Percentiles rank a stretch among this genome's conserved stretches.
These are phyloP conservation scores for Heracleum sosnowskyi DNA, from an alignment of 129 eudicot species.

Conservation along the genomic window DNA sequence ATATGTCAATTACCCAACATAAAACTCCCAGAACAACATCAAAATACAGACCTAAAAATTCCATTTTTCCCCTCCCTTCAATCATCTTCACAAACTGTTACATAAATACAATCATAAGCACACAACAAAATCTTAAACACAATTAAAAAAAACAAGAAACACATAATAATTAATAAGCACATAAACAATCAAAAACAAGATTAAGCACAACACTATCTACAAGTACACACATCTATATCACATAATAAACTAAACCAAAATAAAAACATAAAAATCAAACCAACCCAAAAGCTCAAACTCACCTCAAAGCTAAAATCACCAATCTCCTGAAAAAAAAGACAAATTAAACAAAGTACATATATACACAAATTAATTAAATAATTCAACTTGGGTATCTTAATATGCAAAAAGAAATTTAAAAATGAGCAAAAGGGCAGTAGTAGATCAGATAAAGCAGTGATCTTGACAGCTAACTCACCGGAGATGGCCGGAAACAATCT, in stretches of 20 bases:
- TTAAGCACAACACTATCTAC: not conserved
- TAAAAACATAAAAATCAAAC: not conserved
- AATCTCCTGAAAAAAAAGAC: conserved; percentile 11
- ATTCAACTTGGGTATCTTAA: not conserved
- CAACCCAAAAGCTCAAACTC: conserved; percentile 3
- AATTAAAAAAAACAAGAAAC: not conserved
- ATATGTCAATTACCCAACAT: not conserved
- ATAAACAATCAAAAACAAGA: not conserved
- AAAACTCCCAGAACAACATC: not conserved
- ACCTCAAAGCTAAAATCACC: conserved; percentile 15
- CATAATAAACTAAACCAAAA: not conserved
- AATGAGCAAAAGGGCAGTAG: not conserved
- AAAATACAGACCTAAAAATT: not conserved
- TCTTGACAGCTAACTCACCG: not conserved
- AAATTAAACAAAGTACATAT: not conserved
- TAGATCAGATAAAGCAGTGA: not conserved
- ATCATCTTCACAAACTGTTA: not conserved
- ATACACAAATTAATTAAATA: not conserved
- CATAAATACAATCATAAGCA: not conserved
- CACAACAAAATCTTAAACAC: not conserved
- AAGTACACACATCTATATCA: not conserved
- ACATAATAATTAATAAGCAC: not conserved
- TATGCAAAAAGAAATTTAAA: not conserved
- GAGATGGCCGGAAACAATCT: not conserved
- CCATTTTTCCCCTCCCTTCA: not conserved